Base-by-base conservation (phyloP, 2,329 filamentous ascomycete species). In the Botrytis medusae region DNA sequence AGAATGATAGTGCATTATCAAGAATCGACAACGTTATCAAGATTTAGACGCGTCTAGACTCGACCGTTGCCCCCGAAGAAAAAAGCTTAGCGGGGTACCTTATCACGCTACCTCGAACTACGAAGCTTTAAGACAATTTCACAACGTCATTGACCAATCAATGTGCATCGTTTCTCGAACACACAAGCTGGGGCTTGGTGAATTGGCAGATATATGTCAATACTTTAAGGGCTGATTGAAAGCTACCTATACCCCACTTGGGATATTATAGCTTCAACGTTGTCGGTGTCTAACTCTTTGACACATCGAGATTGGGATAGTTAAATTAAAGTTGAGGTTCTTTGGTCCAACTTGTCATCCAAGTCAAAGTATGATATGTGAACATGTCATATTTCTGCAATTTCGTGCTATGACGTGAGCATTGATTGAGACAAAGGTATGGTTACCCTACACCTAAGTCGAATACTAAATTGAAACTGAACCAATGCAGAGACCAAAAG, bases 261-360 rank as follows among this genome's bases (percentile, higher is more conserved):
- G n/a, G 16, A 29, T 32, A 29, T 29, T 29, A 29, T 29, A 57
- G 51, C 51, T 57, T 32, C n/a, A 57, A 57, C n/a, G 51, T 4
- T 18, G 51, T 57, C 51, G n/a, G 9, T 18, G 51, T 57, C 16
- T 18, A 18, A 16, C 12, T 54, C 29, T 29, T 54, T 54, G 51
- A 54, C 6, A 54, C 29, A 29, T 29, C 12, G n/a, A 54, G 51
- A 29, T 29, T 54, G 6, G 4, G 4, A 18, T 29, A 1, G 29
- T 25, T 29, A 14, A 51, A 51, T n/a, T n/a, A n/a, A 22, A n/a
- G 10, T 51, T 48, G 5, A 25, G 5, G 6, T 6, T 4, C 10
- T 51, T 14, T n/a, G 3, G 4, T 3, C 0, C 5, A 16, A n/a
- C 4, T 2, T 29, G 0, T 54, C n/a, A 29, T 54, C 48, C 16